Base-by-base conservation (phyloP, 805 yeast genomes). In the Candida montana region DNA sequence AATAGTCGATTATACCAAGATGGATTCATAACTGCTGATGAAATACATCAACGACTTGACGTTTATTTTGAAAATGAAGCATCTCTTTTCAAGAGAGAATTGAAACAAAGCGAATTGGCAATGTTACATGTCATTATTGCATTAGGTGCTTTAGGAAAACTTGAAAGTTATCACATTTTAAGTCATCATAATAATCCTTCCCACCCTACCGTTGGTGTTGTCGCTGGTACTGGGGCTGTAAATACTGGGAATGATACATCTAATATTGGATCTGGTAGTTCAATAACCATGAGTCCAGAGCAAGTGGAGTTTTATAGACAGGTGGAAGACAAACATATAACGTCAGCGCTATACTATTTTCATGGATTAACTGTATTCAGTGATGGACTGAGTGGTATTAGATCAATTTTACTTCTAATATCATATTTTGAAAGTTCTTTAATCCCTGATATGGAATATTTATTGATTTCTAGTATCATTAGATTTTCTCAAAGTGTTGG, bases 401-500 rank as follows among this genome's bases (percentile, higher is more conserved):
- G 68, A 48, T 81, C 74, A 0, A 59, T 76, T 10, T 46, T 81
- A 13, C 50, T 79, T 21, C 54, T 81, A 32, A 56, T 71, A 46
- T 50, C 51, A 10, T 58, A 62, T 27, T 46, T 62, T 16, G 67
- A 63, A 33, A 52, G 54, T 12, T 55, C 57, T 21, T 41, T 53
- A 35, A 67, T 70, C 33, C 55, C 68, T 3, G 73, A 71, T 37
- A 59, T 69, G 13, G 65, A 70, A 3, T 64, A 61, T 37, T 57
- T 64, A 33, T 51, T 75, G 15, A 51, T 65, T 7, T 54, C 74
- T 2, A 63, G 69, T 4, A 74, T 77, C 3, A 61, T 73, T 6
- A 62, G 79, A 45, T 68, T 69, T 44, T 81, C 79, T 0, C 71
- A 69, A 32, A 77, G 74, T 23, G 47, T 76, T 51, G 83, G 83